phyloP scores from a whole-genome alignment of 2,329 filamentous ascomycete species.

The Diaporthe sp. region DNA sequence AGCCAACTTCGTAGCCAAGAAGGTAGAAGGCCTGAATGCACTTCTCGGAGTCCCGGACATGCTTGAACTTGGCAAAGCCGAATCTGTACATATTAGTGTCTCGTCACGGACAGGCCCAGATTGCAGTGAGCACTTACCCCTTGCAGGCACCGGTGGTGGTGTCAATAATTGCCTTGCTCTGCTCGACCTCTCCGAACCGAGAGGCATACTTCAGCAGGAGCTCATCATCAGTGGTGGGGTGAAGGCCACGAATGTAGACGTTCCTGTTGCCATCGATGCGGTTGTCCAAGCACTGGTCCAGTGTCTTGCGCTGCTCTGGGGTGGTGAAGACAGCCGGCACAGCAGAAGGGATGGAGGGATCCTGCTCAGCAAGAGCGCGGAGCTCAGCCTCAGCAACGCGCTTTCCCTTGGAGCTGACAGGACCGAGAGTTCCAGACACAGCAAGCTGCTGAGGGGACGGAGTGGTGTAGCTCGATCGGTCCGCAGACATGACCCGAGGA shows the following conservation, averaged over 20 bases:
- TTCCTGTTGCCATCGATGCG: constrained; percentile 93
- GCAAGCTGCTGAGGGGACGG: constrained; percentile 75
- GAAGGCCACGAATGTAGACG: constrained; percentile 96
- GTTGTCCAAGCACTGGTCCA: constrained; percentile 95
- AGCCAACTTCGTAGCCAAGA: constrained; percentile 96
- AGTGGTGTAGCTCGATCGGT: constrained; percentile 76
- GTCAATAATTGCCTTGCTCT: constrained; percentile 98
- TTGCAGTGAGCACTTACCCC: constrained; percentile 72
- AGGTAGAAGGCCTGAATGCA: constrained; percentile 97
- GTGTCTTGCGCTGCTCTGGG: constrained; percentile 86
- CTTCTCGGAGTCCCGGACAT: constrained; percentile 89
- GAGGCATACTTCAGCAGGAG: constrained; percentile 85
- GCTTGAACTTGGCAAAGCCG: constrained; percentile 95
- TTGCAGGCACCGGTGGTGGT: constrained; percentile 94
- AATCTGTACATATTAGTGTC: constrained; percentile 73
- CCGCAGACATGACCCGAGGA: constrained; percentile 68
- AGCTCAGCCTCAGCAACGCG: constrained; percentile 63
- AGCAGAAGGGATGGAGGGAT: constrained; percentile 88
- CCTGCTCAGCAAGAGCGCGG: constrained; percentile 77
- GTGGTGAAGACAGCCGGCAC: constrained; percentile 92
- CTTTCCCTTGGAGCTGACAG: constrained; percentile 58
- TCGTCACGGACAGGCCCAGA: constrained; percentile 2
- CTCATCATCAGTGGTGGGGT: constrained; percentile 95
- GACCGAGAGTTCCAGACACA: constrained; percentile 55
- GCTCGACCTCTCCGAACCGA: constrained; percentile 94